Evolutionary conservation across 257 asterid genomes (phyloP).

Genomic region (Solanum chiquidenum): DNA sequence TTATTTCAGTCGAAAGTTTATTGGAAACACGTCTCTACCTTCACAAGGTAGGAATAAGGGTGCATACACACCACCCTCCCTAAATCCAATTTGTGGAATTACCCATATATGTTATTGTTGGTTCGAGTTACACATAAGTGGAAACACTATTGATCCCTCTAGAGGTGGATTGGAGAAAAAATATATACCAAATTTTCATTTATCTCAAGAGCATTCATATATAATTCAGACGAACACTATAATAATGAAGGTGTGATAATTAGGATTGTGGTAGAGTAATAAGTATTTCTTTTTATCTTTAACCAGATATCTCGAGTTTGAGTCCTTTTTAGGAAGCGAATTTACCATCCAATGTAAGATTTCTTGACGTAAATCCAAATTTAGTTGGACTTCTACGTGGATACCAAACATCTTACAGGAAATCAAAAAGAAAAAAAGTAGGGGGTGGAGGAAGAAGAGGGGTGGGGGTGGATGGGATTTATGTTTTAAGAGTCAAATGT

Average conservation of each 20-base stretch:
- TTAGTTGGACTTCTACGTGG: fast-evolving
- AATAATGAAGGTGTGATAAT: too few relatives aligned
- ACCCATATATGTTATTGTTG: not conserved
- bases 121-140: not conserved
- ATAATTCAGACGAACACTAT: not conserved
- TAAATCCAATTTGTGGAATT: not conserved
- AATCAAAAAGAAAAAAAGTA: too few relatives aligned
- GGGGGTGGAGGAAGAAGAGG: too few relatives aligned
- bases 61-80: not conserved
- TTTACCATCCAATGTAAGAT: too few relatives aligned
- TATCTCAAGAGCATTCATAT: not conserved
- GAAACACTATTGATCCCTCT: too few relatives aligned
- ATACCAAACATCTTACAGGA: too few relatives aligned
- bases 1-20: too few relatives aligned
- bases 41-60: not conserved
- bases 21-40: not conserved
- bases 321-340: too few relatives aligned
- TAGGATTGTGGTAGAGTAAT: too few relatives aligned
- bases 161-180: not conserved
- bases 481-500: not conserved
- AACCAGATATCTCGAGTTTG: fast-evolving
- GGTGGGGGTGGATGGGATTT: too few relatives aligned
- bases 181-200: too few relatives aligned
- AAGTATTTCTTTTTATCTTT: too few relatives aligned
- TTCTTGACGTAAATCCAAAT: not conserved